Base-by-base conservation (phyloP, 2,329 filamentous ascomycete species). In the Colletotrichum karsti region DNA sequence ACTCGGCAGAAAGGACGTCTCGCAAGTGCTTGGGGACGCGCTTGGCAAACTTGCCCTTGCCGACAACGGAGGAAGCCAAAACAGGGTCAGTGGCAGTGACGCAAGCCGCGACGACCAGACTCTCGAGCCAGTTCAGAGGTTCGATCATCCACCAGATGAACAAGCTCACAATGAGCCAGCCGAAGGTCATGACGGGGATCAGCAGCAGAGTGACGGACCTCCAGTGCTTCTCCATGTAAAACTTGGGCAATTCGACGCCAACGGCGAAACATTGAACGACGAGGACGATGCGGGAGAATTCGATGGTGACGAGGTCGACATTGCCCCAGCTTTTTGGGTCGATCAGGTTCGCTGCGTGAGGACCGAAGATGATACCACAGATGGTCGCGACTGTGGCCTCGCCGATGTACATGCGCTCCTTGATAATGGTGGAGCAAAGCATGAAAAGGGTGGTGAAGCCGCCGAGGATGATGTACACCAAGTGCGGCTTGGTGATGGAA, bases 141-240 rank as follows among this genome's bases (percentile, higher is more conserved):
- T 89, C 87, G 5, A 94, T 85, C 86, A 99, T 88, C 90, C 93
- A 97, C 94, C 94, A 98, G 72, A 99, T 91, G 79, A 99, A 94
- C 12, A 98, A 83, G 79, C 95, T 97, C 18, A 94, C 97, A 24
- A 97, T 85, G 57, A 97, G 86, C 94, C 94, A 99, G 73, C 96
- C 96, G 77, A 92, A 97, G 1, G 94, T 97, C 96, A 99, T 99
- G 81, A 99, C 95, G 3, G 96, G 96, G 5, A 99, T 84, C 50
- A 99, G 88, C 67, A 99, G 85, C 75, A 97, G 89, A 13, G 92
- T 84, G 70, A 99, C 96, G 1, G 95, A 98, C 76, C 88, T 92
- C 96, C 96, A 99, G 81, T 99, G 96, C 74, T 90, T 92, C 78
- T 98, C 96, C 96, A 99, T 99, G 83, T 99, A 99, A 71, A 91